Percentiles rank a stretch among this genome's conserved stretches.
phyloP scores from a whole-genome alignment of 768 basidiomycete genomes.

The Lactarius hengduanensis region DNA sequence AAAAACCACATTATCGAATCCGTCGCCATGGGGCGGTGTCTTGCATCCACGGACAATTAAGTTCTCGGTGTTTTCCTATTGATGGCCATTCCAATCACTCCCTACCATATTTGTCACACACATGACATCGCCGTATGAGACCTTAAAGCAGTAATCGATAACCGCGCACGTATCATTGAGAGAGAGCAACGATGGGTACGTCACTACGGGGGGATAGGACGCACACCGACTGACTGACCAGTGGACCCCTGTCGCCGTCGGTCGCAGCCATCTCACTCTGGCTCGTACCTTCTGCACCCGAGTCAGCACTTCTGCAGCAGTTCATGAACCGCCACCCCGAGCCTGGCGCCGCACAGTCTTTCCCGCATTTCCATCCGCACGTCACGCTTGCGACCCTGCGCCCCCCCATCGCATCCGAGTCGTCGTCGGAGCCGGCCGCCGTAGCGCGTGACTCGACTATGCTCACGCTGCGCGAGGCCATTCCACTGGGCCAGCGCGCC shows the following conservation, averaged over 20 bases:
- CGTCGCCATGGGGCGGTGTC: no score
- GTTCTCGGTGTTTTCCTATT: no score
- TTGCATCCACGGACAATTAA: no score
- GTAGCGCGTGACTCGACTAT: conserved; percentile 9
- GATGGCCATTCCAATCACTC: no score
- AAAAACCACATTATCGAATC: no score
- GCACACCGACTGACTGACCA: background rate
- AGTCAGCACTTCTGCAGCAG: conserved; percentile 44
- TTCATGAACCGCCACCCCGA: conserved; percentile 44
- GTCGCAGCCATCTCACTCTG: conserved; percentile 59
- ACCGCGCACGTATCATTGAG: background rate
- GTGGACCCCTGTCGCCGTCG: background rate
- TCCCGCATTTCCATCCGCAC: conserved; percentile 65
- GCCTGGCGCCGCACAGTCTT: conserved; percentile 44
- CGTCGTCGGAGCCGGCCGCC: background rate
- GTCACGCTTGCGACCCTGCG: conserved; percentile 57
- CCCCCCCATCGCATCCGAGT: background rate
- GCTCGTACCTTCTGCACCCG: conserved; percentile 58
- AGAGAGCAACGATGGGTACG: conserved; percentile 16
- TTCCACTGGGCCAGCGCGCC: conserved; percentile 38
- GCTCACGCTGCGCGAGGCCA: conserved; percentile 40
- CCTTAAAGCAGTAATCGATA: background rate
- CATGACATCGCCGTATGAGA: no score
- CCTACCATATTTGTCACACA: no score
- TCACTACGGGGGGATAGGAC: background rate